Evolutionary conservation across 345 rosid genomes (phyloP), one percentile per base, ranked within the genome.

Genomic region (Carallia pectinifolia): DNA sequence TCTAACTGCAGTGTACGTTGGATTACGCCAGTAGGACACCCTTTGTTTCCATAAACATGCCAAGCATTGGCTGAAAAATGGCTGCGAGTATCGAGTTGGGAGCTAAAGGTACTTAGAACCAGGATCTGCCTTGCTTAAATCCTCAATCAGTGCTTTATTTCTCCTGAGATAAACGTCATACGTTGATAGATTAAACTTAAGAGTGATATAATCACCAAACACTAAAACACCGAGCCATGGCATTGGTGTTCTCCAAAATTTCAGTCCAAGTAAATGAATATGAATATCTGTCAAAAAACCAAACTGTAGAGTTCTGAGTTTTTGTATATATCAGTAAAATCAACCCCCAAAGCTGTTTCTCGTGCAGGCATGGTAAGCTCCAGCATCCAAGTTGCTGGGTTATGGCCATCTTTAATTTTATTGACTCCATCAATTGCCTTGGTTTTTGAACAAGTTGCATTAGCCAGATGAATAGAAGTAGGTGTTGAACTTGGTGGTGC

Each of bases 361-460:
- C 86, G 91, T 3, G 86, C 78, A 18, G 77, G 31, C 63, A 66
- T 59, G 29, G 89, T 87, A 50, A 87, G 89, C 80, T 90, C 93
- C 58, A 88, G 74, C 92, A 90, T 85, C 97, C 94, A 88, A 18
- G 90, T 87, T 67, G 94, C 97, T 17, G 97, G 97, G 63, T 90
- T 90, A 68, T 85, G 81, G 5, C 90, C 92, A 53, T 88, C 88
- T 81, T 81, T 83, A 68, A 90, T 88, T 78, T 84, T 84, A 53
- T 62, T 63, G 39, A 86, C 78, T 74, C 92, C 94, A 60, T 70
- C 74, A 37, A 86, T 76, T 61, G 67, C 81, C 93, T 90, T 74
- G 23, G 44, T 56, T 36, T 55, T 66, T n/a, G 56, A 66, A 15
- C 5, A 17, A 33, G 6, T 5, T 50, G 16, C 17, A 34, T 53